Evolutionary conservation across 768 basidiomycete genomes (phyloP).

Genomic region (Lactarius hengduanensis): DNA sequence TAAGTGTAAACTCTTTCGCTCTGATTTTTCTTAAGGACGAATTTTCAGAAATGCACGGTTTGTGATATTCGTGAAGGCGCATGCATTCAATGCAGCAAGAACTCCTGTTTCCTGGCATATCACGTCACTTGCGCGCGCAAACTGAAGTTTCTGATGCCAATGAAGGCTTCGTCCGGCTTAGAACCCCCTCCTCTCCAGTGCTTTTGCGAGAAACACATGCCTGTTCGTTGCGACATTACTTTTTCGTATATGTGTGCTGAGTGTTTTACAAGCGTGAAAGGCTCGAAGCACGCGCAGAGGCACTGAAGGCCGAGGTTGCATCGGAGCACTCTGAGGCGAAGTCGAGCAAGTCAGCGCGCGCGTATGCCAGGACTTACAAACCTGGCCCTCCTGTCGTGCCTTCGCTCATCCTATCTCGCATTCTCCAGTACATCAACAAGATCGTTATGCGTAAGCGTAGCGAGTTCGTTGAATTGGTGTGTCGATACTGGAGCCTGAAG

Average conservation of each 20-base stretch:
- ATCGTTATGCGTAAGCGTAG: constrained; percentile 70
- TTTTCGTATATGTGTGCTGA: neutral
- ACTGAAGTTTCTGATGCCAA: constrained; percentile 79
- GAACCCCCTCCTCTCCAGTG: constrained; percentile 73
- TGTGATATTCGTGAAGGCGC: constrained; percentile 69
- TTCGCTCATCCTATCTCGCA: constrained; percentile 73
- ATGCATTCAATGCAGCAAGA: constrained; percentile 93
- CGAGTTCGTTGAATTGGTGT: constrained; percentile 74
- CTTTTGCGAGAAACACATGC: constrained; percentile 89
- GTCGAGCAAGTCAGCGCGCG: constrained; percentile 77
- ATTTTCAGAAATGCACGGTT: constrained; percentile 55
- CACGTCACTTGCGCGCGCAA: constrained; percentile 93
- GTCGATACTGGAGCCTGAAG: constrained; percentile 97
- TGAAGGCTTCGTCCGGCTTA: constrained; percentile 77
- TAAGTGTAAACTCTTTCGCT: constrained; percentile 41
- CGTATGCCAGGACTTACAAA: constrained; percentile 89
- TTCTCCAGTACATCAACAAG: constrained; percentile 70
- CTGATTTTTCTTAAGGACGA: neutral
- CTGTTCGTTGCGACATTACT: constrained; percentile 44
- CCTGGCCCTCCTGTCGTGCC: constrained; percentile 93
- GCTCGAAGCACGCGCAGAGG: constrained; percentile 55
- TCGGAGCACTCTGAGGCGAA: constrained; percentile 43
- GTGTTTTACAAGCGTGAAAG: constrained; percentile 56
- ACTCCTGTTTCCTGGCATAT: constrained; percentile 88
- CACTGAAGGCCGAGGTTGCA: constrained; percentile 52